Evolutionary conservation across 2,329 filamentous ascomycete genomes (phyloP).

Genomic region (Apiospora phragmitis): DNA sequence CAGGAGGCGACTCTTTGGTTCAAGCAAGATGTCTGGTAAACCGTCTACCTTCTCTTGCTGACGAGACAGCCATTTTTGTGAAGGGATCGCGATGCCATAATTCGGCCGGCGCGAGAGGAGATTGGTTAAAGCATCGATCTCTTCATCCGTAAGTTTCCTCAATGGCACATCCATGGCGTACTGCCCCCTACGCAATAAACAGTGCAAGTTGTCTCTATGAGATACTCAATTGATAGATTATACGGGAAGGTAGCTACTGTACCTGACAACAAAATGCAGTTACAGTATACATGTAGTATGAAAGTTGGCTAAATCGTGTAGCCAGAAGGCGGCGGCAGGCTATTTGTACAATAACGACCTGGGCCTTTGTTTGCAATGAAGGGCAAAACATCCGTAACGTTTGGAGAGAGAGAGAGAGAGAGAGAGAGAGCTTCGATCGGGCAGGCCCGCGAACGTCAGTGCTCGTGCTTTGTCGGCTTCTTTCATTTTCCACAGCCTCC

Average conservation of each 20-base stretch:
- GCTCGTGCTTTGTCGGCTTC: not conserved
- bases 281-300: not conserved
- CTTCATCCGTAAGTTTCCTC: conserved; percentile 25
- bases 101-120: conserved; percentile 39
- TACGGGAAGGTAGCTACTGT: not conserved
- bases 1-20: conserved; percentile 29
- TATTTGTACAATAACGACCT: not conserved
- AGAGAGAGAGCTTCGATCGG: not conserved
- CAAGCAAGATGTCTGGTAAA: conserved; percentile 28
- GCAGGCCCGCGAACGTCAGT: not conserved
- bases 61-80: conserved; percentile 35
- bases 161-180: conserved; percentile 24
- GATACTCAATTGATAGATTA: not conserved
- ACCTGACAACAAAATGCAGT: not conserved
- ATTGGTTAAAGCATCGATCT: conserved; percentile 34
- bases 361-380: not conserved
- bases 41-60: conserved; percentile 34
- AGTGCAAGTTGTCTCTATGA: not conserved
- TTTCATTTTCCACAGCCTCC: not conserved
- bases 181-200: not conserved
- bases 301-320: not conserved
- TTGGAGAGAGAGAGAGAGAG: not conserved
- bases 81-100: conserved; percentile 32
- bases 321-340: not conserved
- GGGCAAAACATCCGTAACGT: not conserved